phyloP scores from a whole-genome alignment of 768 basidiomycete genomes.

The Agaricus sinodeliciosus region DNA sequence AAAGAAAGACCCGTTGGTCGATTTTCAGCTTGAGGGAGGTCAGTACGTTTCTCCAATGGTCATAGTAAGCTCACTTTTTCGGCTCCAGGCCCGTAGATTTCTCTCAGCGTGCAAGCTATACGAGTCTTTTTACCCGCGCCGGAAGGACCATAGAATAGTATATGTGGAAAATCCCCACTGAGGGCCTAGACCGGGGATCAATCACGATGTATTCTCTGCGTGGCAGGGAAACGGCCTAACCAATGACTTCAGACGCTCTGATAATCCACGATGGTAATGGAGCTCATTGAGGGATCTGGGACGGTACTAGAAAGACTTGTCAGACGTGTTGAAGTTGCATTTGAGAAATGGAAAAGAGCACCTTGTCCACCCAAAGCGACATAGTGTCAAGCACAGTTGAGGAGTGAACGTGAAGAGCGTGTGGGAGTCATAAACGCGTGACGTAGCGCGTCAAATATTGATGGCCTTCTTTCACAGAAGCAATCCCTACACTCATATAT shows the following conservation, averaged over 20 bases:
- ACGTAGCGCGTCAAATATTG: constrained; percentile 12
- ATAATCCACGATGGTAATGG: constrained; percentile 82
- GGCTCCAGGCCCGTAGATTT: constrained; percentile 86
- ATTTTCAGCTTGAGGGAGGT: constrained; percentile 73
- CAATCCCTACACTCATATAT: no score
- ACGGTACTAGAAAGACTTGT: constrained; percentile 52
- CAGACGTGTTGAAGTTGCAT: not conserved
- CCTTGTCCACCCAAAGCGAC: constrained; percentile 70
- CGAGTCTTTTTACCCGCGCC: constrained; percentile 98
- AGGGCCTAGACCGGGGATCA: constrained; percentile 46
- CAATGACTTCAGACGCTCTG: constrained; percentile 71
- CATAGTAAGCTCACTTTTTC: constrained; percentile 63
- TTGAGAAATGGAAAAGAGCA: constrained; percentile 16
- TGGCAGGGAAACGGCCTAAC: constrained; percentile 25
- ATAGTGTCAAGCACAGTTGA: constrained; percentile 22
- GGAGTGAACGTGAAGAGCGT: not conserved
- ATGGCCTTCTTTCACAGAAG: not conserved
- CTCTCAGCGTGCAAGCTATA: constrained; percentile 81
- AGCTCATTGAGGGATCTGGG: constrained; percentile 80
- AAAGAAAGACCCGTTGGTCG: constrained; percentile 92
- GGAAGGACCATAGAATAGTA: constrained; percentile 95
- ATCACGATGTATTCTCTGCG: not conserved
- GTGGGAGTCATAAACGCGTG: constrained; percentile 14
- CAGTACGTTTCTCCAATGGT: not conserved
- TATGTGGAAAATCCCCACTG: constrained; percentile 93